Evolutionary conservation across 768 basidiomycete genomes (phyloP).

Genomic region (Naganishia randhawae): DNA sequence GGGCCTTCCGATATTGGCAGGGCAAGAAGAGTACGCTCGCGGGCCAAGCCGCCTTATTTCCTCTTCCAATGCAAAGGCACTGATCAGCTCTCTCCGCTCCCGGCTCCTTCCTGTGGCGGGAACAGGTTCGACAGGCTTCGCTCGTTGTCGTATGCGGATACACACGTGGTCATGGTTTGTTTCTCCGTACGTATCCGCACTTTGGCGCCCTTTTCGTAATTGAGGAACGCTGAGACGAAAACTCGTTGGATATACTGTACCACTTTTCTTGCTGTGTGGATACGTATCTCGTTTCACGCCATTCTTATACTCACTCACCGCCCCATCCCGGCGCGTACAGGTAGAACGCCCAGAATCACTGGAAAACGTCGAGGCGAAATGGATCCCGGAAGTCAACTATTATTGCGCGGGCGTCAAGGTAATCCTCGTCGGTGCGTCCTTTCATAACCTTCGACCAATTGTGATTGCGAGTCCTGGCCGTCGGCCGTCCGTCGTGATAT

Average conservation of each 20-base stretch:
- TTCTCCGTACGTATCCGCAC: slow-evolving; percentile 62
- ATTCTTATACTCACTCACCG: background rate
- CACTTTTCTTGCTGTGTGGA: too few relatives aligned
- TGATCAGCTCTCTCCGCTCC: background rate
- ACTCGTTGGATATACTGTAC: too few relatives aligned
- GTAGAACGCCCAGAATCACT: slow-evolving; percentile 92
- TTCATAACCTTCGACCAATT: background rate
- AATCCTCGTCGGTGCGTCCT: slow-evolving; percentile 77
- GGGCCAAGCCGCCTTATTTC: too few relatives aligned
- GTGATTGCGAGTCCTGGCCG: background rate
- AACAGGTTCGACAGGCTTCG: slow-evolving; percentile 81
- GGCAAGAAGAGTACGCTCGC: slow-evolving; percentile 56
- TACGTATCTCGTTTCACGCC: slow-evolving; percentile 28
- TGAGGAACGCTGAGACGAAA: too few relatives aligned
- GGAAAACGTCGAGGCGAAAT: slow-evolving; percentile 88
- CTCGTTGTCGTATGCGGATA: slow-evolving; percentile 93
- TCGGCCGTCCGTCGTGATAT: background rate
- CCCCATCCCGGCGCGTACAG: slow-evolving; percentile 37
- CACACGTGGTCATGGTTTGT: slow-evolving; percentile 92
- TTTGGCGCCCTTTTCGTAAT: too few relatives aligned
- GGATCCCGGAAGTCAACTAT: slow-evolving; percentile 57
- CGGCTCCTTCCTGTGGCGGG: background rate
- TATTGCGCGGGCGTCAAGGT: slow-evolving; percentile 95
- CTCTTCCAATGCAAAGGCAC: background rate
- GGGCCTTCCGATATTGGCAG: background rate